Percentiles rank a stretch among this genome's conserved stretches.
These are phyloP conservation scores for Isatis tinctoria DNA, from an alignment of 345 rosid species.

Conservation along the genomic window DNA sequence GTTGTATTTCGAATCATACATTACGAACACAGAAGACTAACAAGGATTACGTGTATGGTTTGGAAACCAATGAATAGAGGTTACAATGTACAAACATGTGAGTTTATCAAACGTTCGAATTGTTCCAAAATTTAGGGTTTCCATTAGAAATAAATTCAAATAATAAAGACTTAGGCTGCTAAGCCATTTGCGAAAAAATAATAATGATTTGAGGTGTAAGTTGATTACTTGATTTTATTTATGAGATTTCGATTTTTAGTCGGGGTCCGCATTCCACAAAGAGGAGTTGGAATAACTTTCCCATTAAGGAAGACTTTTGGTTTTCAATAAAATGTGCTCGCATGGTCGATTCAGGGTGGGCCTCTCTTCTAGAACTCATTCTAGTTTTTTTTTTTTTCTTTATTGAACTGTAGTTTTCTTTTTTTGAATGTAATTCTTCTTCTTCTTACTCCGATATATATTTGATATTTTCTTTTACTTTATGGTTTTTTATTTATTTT, in stretches of 20 bases:
- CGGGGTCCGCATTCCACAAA: conserved; percentile 24
- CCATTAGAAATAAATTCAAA: neutral
- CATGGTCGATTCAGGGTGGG: conserved; percentile 9
- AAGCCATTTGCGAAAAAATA: neutral
- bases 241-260: neutral
- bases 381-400: neutral
- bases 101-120: neutral
- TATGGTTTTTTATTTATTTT: too few species aligned
- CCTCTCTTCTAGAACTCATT: conserved; percentile 17
- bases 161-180: neutral
- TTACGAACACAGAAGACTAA: neutral
- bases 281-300: conserved; percentile 26
- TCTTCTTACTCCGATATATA: neutral
- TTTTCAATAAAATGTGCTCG: neutral
- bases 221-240: neutral
- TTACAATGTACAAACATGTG: neutral
- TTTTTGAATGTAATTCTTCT: too few species aligned
- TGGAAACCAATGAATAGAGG: neutral
- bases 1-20: neutral
- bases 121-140: neutral
- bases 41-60: neutral
- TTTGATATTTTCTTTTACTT: neutral
- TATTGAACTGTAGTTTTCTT: too few species aligned
- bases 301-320: conserved; percentile 21
- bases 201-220: neutral